Evolutionary conservation across 2,329 filamentous ascomycete species (phyloP).

Genomic region (Remersonia thermophila): DNA sequence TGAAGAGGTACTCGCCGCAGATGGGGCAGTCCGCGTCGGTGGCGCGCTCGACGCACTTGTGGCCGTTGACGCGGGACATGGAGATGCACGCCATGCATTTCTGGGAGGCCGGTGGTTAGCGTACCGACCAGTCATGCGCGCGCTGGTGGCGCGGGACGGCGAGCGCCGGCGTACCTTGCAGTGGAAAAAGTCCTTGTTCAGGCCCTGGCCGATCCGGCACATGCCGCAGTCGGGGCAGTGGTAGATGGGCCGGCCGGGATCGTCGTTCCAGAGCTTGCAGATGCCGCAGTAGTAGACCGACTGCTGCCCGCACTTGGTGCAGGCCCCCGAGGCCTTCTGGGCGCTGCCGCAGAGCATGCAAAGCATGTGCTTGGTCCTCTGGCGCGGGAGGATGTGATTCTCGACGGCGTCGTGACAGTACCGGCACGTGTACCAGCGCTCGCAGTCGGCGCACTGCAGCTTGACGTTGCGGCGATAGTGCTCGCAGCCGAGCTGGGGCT

Average conservation of each 20-base stretch:
- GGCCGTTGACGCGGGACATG: constrained; percentile 72
- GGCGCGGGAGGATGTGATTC: constrained; percentile 65
- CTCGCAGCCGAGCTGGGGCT: constrained; percentile 57
- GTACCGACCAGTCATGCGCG: too few relatives aligned
- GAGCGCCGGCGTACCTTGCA: constrained; percentile 66
- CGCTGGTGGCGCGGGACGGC: too few relatives aligned
- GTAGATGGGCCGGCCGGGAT: constrained; percentile 81
- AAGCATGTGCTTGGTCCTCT: constrained; percentile 85
- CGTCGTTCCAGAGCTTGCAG: constrained; percentile 96
- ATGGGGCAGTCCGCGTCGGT: constrained; percentile 96
- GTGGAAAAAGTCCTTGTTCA: constrained; percentile 95
- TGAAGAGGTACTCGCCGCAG: constrained; percentile 94
- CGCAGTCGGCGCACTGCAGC: constrained; percentile 80
- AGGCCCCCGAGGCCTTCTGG: constrained; percentile 69
- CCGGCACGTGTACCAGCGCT: constrained; percentile 87
- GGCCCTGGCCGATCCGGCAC: constrained; percentile 75
- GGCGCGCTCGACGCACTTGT: constrained; percentile 88
- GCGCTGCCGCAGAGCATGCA: constrained; percentile 90
- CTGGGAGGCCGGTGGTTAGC: constrained; percentile 29
- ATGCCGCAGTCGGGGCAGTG: constrained; percentile 95
- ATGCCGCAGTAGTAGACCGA: constrained; percentile 87
- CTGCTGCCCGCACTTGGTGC: constrained; percentile 61
- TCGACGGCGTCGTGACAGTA: constrained; percentile 84
- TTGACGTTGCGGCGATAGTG: constrained; percentile 97
- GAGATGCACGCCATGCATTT: constrained; percentile 88